Evolutionary conservation across 163 green algal genomes (phyloP), one percentile per base, ranked within the genome.

Genomic region (Chlorella variabilis): DNA sequence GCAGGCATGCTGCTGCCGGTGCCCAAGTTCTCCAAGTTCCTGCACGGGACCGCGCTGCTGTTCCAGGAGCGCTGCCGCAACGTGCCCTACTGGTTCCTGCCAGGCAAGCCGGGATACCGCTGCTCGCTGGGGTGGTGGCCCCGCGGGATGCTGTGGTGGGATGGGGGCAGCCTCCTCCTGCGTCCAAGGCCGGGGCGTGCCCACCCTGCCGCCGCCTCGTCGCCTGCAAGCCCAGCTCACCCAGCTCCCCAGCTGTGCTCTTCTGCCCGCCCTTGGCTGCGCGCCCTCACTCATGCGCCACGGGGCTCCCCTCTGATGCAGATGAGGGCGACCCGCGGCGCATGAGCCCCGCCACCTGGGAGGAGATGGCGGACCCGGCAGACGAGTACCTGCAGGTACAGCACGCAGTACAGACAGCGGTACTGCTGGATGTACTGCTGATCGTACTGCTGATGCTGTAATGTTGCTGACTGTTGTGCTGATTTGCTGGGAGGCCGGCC

Each of bases 1-100:
- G 58, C 80, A 75, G 91, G 91, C 4, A 51, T 95, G 51, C 73
- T 97, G 31, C 80, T 96, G 23, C 81, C 92, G 49, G 90, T 92
- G 20, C 92, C 91, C 39, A 94, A 94, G 79, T 98, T 97, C 83
- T 93, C 84, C 66, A 98, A 98, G 86, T 97, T 95, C 84, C 86
- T 96, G 8, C 93, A 97, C 84, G 94, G 93, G 38, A 91, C 88
- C 63, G 90, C 92, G 7, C 63, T 91, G 49, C 87, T 96, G 21
- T 93, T 90, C 85, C 91, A 92, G 31, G 42, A 78, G 20, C 54
- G 75, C 36, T 77, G 91, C 33, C 42, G 74, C n/a, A 80, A 88
- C 58, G 87, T 88, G 29, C 93, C 93, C 0, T 88, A 89, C 82
- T 97, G 93, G 80, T 85, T 85, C 73, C 63, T 85, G 75, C 81